phyloP scores from a whole-genome alignment of 352 stramenopile species.

The Thalassiosira allenii region DNA sequence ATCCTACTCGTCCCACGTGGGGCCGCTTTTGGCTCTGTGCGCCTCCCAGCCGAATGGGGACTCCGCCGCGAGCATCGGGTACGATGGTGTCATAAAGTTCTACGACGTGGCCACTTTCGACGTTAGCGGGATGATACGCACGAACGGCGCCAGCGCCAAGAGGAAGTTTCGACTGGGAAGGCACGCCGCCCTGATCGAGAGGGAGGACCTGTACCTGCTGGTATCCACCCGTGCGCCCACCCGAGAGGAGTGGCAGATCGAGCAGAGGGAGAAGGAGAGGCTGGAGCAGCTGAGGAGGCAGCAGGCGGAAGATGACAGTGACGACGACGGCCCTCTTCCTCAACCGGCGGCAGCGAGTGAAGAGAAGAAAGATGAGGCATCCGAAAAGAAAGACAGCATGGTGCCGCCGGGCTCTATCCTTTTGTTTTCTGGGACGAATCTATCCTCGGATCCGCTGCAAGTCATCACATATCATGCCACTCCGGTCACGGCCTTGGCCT shows the following conservation, averaged over 20 bases:
- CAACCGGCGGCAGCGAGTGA: conserved; percentile 16
- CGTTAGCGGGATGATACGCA: conserved; percentile 96
- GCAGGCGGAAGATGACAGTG: conserved; percentile 22
- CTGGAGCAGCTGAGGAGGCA: conserved; percentile 15
- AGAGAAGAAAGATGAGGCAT: conserved; percentile 24
- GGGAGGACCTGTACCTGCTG: conserved; percentile 55
- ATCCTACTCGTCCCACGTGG: conserved; percentile 97
- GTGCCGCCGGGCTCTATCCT: conserved; percentile 84
- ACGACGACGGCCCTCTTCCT: conserved; percentile 41
- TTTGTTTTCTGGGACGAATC: conserved; percentile 89
- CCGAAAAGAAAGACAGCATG: conserved; percentile 56
- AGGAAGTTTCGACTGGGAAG: conserved; percentile 46
- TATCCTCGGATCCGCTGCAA: conserved; percentile 67
- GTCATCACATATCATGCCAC: conserved; percentile 90
- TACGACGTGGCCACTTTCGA: conserved; percentile 99
- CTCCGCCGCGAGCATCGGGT: conserved; percentile 71
- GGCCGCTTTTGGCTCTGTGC: conserved; percentile 88
- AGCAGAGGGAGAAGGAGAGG: conserved; percentile 29
- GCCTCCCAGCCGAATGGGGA: conserved; percentile 79
- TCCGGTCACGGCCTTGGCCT: conserved; percentile 90
- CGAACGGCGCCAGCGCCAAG: conserved; percentile 53
- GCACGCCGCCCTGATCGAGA: conserved; percentile 52
- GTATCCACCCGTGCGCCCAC: conserved; percentile 51
- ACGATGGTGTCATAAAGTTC: conserved; percentile 96
- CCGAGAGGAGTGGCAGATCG: conserved; percentile 47